phyloP scores from a whole-genome alignment of 1,284 basidiomycete genomes.

The Trichosporon sp. region DNA sequence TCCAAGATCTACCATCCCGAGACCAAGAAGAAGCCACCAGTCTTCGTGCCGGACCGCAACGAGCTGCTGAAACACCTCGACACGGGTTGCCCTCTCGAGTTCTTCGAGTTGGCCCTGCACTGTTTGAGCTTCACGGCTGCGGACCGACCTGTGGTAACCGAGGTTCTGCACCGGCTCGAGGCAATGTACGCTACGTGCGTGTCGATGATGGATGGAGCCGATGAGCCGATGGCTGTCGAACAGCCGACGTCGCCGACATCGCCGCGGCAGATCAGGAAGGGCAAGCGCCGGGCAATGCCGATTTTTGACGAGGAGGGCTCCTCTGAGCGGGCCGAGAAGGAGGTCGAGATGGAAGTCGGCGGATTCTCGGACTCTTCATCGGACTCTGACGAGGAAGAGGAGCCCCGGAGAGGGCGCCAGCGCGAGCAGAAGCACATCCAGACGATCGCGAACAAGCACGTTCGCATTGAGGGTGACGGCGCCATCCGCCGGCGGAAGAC shows the following conservation, averaged over 20 bases:
- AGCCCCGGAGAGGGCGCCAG: neutral
- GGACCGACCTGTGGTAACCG: conserved; percentile 68
- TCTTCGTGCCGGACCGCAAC: conserved; percentile 68
- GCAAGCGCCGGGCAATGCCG: conserved; percentile 50
- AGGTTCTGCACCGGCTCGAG: conserved; percentile 68
- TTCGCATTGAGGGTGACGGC: neutral
- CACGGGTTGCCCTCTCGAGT: conserved; percentile 70
- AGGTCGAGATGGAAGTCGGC: conserved; percentile 4
- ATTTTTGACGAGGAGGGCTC: conserved; percentile 40
- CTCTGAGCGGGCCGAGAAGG: conserved; percentile 1
- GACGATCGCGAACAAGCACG: neutral
- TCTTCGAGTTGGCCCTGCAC: conserved; percentile 71
- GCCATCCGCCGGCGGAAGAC: neutral
- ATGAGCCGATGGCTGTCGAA: conserved; percentile 45
- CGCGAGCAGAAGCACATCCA: conserved; percentile 4
- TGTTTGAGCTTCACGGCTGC: conserved; percentile 68
- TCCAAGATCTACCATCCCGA: conserved; percentile 67
- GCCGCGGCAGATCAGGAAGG: conserved; percentile 53
- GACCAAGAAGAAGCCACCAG: conserved; percentile 54
- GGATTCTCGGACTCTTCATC: neutral
- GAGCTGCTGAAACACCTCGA: conserved; percentile 56
- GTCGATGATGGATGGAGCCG: conserved; percentile 58
- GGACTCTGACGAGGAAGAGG: neutral
- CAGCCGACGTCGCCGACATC: conserved; percentile 78
- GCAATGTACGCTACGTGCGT: conserved; percentile 77